Percentiles rank a stretch among this genome's conserved stretches.
These are phyloP conservation scores for Cryptosporidium baileyi DNA, from an alignment of 169 alveolate genomes.

Conservation along the genomic window DNA sequence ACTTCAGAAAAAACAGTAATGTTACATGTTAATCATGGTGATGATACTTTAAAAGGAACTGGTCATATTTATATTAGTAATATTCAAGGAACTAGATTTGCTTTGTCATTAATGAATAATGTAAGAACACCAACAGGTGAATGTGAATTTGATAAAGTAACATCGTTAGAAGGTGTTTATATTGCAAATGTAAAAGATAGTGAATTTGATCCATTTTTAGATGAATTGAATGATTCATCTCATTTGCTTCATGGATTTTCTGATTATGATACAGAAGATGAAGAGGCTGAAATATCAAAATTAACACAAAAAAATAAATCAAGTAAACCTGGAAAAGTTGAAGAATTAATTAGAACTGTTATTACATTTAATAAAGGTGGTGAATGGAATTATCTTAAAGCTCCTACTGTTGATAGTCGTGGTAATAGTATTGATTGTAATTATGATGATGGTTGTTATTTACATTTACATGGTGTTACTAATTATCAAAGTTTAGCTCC, in stretches of 20 bases:
- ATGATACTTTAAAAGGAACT: conserved; percentile 80
- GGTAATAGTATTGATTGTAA: conserved; percentile 91
- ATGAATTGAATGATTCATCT: conserved; percentile 7
- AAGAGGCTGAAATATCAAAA: conserved; percentile 73
- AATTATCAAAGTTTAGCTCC: conserved; percentile 89
- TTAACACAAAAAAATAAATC: conserved; percentile 67
- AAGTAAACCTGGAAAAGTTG: conserved; percentile 76
- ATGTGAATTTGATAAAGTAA: conserved; percentile 94
- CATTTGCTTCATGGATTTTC: background rate
- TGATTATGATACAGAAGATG: conserved; percentile 71
- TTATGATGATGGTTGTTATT: conserved; percentile 88
- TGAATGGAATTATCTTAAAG: conserved; percentile 92
- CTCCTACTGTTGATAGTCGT: conserved; percentile 93
- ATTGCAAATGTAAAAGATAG: conserved; percentile 92
- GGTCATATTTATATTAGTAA: conserved; percentile 95
- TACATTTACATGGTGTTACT: conserved; percentile 92
- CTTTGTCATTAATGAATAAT: conserved; percentile 90
- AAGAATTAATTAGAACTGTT: conserved; percentile 85
- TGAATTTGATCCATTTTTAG: conserved; percentile 66
- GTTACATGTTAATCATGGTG: conserved; percentile 94
- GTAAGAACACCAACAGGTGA: conserved; percentile 89
- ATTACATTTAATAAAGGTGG: conserved; percentile 98
- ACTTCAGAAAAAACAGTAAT: conserved; percentile 95
- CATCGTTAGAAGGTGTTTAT: conserved; percentile 94
- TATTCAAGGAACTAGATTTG: conserved; percentile 91